Base-by-base conservation (phyloP, 805 yeast species). In the Zygoascus tannicola region DNA sequence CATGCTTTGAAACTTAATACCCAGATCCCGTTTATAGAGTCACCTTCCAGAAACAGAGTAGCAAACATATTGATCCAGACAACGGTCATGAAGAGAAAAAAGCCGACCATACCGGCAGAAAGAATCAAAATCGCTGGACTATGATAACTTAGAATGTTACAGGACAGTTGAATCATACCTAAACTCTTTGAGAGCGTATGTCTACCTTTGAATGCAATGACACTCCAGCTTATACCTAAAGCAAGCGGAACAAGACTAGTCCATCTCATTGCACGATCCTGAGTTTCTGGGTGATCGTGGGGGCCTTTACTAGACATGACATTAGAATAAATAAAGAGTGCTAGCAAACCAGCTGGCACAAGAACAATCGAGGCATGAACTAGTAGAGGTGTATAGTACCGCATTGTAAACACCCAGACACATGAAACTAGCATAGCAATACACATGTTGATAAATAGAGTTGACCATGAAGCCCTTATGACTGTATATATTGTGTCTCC, bases 1-100 rank as follows among this genome's bases (percentile, higher is more conserved):
- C 64, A 61, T 12, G 62, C 53, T 40, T 39, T 58, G 43, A 56
- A 55, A 46, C 58, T 64, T 41, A 52, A 44, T 37, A 30, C 53
- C 59, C 45, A 57, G 26, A 35, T 58, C 46, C 48, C 49, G 35
- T 40, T 32, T 7, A 45, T 7, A 2, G 32, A 19, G 43, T 50
- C 48, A 52, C 66, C 50, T 50, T 56, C 44, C 45, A 56, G 41
- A 54, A 64, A 48, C 47, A 64, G 43, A 36, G 65, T 39, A 44
- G 59, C 43, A 57, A 55, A 57, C 59, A 67, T 41, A 40, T 44
- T 48, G 14, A 63, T 50, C 70, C 70, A 67, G 12, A 63, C 35
- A 28, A 57, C 52, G 3, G 69, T 60, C 19, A 61, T 53, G n/a
- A 52, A 40, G 2, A 59, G 34, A 39, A 66, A 59, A 8, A 53